Conservation (phyloP, 257 asterid genomes). For the Mentha longifolia region DNA sequence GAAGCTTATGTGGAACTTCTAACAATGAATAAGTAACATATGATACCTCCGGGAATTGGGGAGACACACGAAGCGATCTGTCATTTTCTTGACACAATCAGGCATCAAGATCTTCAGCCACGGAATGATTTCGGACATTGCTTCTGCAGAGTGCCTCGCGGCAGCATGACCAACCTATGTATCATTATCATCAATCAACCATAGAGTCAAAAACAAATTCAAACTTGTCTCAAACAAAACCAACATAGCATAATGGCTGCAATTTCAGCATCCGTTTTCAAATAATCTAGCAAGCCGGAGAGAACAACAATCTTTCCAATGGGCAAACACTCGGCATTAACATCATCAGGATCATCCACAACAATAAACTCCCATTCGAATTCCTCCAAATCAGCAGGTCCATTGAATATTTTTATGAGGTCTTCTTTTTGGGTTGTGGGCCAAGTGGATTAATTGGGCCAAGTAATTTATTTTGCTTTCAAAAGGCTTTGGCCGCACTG, state of each 20-base stretch:
- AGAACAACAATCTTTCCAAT: conserved; percentile 98
- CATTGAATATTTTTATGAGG: too few species aligned
- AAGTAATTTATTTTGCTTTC: too few species aligned
- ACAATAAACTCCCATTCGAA: conserved; percentile 92
- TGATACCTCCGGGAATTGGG: conserved; percentile 88
- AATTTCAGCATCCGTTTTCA: conserved; percentile 77
- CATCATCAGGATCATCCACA: conserved; percentile 62
- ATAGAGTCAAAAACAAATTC: neutral
- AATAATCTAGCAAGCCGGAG: conserved; percentile 83
- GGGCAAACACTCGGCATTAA: conserved; percentile 87
- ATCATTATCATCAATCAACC: neutral
- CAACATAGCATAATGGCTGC: conserved; percentile 57
- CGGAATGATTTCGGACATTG: conserved; percentile 69
- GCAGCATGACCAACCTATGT: conserved; percentile 86
- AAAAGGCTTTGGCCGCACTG: too few species aligned
- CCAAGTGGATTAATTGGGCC: too few species aligned
- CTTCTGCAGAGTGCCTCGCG: conserved; percentile 89
- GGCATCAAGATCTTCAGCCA: conserved; percentile 83
- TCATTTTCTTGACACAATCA: conserved; percentile 80
- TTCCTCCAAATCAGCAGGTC: too few species aligned
- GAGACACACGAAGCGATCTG: conserved; percentile 73
- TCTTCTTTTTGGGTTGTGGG: too few species aligned
- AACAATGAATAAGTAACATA: neutral
- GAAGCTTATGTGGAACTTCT: too few species aligned
- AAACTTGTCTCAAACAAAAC: neutral